Evolutionary conservation across 345 rosid species (phyloP).

Genomic region (Populus tremula): DNA sequence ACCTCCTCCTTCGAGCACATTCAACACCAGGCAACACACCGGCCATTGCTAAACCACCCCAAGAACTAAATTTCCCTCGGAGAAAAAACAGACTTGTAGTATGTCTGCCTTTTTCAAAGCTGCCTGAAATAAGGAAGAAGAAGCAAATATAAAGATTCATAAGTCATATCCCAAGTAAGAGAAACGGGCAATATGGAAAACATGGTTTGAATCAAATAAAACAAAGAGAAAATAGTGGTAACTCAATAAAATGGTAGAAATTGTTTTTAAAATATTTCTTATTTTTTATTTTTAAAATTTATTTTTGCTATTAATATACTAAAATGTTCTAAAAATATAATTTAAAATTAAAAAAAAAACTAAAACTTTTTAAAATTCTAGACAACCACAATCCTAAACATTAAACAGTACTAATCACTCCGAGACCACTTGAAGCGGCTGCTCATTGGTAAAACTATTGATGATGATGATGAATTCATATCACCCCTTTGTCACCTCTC

Average conservation of each 20-base stretch:
- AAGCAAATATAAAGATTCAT: neutral
- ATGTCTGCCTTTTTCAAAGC: neutral
- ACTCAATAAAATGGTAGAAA: too few species aligned
- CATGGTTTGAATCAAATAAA: neutral
- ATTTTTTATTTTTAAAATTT: too few species aligned
- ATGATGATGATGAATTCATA: too few species aligned
- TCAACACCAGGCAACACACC: conserved; percentile 91
- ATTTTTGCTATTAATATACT: too few species aligned
- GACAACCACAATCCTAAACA: too few species aligned
- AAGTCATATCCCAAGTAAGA: neutral
- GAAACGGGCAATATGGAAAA: neutral
- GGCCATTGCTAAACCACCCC: conserved; percentile 43
- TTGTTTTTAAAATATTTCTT: too few species aligned
- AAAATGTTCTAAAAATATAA: too few species aligned
- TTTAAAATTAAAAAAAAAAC: too few species aligned
- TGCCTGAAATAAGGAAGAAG: neutral
- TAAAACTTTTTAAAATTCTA: too few species aligned
- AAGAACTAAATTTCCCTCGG: neutral
- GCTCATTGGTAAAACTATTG: too few species aligned
- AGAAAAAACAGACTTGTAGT: neutral
- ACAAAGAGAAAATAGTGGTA: neutral
- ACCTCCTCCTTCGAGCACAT: conserved; percentile 68
- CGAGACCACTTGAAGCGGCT: neutral
- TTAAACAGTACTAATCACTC: too few species aligned
- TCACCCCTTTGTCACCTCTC: too few species aligned